phyloP scores from a whole-genome alignment of 257 asterid species.

The Vinca minor region DNA sequence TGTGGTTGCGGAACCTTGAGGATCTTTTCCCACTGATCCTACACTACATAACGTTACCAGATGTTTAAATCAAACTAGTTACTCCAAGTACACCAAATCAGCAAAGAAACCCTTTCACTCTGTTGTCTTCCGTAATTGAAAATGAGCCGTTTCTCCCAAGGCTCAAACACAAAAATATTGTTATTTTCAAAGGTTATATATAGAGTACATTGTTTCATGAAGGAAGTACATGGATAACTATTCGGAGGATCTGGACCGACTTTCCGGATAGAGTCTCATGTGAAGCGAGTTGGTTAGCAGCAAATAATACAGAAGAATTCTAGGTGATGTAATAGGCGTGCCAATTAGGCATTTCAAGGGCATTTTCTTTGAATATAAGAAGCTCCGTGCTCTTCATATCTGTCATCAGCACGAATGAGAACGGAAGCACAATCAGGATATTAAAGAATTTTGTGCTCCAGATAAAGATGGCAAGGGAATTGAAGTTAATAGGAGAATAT shows the following conservation, averaged over 20 bases:
- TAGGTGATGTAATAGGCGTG: not conserved
- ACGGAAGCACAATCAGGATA: not conserved
- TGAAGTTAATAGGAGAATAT: not conserved
- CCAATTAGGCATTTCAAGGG: slow-evolving; percentile 42
- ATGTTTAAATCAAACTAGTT: no score
- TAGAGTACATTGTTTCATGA: not conserved
- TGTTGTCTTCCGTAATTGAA: no score
- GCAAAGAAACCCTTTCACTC: no score
- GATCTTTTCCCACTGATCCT: not conserved
- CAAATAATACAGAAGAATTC: slow-evolving; percentile 1
- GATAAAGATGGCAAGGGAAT: no score
- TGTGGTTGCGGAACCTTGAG: no score
- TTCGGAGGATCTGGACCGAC: not conserved
- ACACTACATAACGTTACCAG: no score
- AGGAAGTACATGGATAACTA: not conserved
- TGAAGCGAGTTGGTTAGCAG: slow-evolving; percentile 11
- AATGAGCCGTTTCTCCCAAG: no score
- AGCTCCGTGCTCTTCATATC: slow-evolving; percentile 92
- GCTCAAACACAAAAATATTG: no score
- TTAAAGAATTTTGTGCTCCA: no score
- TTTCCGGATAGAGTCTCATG: no score
- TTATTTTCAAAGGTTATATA: no score
- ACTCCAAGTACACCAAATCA: no score
- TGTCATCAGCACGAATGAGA: slow-evolving; percentile 20
- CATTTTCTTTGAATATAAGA: slow-evolving; percentile 85